Percentiles rank a stretch among this genome's conserved stretches.
phyloP scores from a whole-genome alignment of 176 grass and related monocot species.

The Zea luxurians region DNA sequence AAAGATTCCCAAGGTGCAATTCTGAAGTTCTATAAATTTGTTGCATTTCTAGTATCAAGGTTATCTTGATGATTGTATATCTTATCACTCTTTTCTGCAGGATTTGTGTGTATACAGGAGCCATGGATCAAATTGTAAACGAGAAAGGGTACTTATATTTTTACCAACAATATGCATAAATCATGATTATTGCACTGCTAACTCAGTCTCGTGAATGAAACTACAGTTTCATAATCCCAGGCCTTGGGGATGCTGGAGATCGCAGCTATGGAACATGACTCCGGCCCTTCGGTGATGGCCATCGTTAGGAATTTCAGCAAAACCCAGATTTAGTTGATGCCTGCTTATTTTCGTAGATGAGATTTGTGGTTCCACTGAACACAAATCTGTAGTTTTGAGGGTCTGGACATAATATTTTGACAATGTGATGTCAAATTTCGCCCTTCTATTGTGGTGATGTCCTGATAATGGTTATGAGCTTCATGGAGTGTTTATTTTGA shows the following conservation, averaged over 20 bases:
- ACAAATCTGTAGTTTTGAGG: background rate
- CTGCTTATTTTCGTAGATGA: background rate
- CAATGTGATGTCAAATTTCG: background rate
- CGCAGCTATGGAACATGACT: constrained; percentile 18
- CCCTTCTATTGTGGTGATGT: background rate
- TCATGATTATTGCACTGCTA: background rate
- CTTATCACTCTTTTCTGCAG: constrained; percentile 31
- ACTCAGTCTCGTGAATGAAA: background rate
- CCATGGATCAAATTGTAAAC: constrained; percentile 68
- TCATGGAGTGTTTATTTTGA: background rate
- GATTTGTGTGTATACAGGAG: constrained; percentile 65
- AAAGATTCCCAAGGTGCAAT: constrained; percentile 63
- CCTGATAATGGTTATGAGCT: background rate
- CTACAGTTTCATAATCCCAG: constrained; percentile 4
- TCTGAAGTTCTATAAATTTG: background rate
- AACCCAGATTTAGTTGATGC: background rate
- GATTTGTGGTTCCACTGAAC: background rate
- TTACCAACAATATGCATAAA: constrained; percentile 20
- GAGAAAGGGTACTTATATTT: constrained; percentile 55
- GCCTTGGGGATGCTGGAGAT: constrained; percentile 21
- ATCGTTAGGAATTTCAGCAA: background rate
- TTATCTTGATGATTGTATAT: constrained; percentile 31
- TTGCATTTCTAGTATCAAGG: constrained; percentile 22
- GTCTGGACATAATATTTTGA: background rate
- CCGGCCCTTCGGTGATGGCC: background rate